These are phyloP conservation scores for Nothophoma quercina DNA, from an alignment of 2,329 filamentous ascomycete genomes.

Conservation along the genomic window DNA sequence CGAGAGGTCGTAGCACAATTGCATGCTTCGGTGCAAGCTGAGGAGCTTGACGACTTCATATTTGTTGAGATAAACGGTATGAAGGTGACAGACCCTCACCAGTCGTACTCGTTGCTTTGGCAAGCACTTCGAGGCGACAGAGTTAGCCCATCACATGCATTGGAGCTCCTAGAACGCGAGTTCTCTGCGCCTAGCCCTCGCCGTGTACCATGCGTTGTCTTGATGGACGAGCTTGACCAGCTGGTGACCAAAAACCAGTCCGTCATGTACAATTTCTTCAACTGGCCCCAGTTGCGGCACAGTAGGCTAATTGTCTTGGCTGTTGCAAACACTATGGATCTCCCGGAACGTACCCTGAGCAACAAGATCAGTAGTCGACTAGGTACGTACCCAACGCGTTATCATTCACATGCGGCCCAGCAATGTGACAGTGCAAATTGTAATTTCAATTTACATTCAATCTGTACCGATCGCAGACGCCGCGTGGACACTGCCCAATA, in stretches of 20 bases:
- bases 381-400: constrained; percentile 40
- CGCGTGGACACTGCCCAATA: constrained; percentile 27
- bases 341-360: constrained; percentile 92
- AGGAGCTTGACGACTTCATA: constrained; percentile 97
- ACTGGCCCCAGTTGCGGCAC: constrained; percentile 93
- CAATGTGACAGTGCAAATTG: constrained; percentile 13
- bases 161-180: constrained; percentile 89
- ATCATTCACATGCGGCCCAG: constrained; percentile 7
- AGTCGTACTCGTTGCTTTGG: constrained; percentile 95
- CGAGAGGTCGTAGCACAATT: constrained; percentile 91
- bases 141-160: constrained; percentile 87
- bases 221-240: constrained; percentile 99
- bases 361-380: constrained; percentile 95
- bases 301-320: constrained; percentile 94
- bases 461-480: constrained; percentile 24
- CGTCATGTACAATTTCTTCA: constrained; percentile 99
- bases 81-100: constrained; percentile 98
- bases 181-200: constrained; percentile 91
- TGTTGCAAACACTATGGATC: constrained; percentile 98
- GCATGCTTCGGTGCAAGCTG: constrained; percentile 83
- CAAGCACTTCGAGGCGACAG: constrained; percentile 93
- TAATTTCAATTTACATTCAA: constrained; percentile 17
- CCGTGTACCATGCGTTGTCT: constrained; percentile 90
- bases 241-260: constrained; percentile 97
- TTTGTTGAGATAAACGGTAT: constrained; percentile 99